These are phyloP conservation scores for Hansenula lynferdii DNA, from an alignment of 1,139 yeast species.

Conservation along the genomic window DNA sequence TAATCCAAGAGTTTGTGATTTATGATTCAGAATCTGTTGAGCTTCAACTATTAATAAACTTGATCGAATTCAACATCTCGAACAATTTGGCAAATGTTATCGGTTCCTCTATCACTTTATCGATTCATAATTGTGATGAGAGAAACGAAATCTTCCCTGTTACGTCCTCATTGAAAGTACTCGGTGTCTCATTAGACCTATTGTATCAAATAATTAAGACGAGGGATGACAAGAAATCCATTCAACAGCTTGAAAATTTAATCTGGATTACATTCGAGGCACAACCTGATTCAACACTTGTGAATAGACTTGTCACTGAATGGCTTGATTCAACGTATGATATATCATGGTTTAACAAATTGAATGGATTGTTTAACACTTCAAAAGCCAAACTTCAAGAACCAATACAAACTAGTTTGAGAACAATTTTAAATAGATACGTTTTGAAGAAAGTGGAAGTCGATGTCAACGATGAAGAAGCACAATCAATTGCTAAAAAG, in stretches of 20 bases:
- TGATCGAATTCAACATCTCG: conserved; percentile 12
- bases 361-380: conserved; percentile 30
- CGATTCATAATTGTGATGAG: conserved; percentile 27
- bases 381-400: conserved; percentile 29
- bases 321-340: conserved; percentile 30
- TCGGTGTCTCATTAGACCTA: conserved; percentile 30
- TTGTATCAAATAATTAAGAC: conserved; percentile 34
- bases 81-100: conserved; percentile 11
- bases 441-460: conserved; percentile 19
- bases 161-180: conserved; percentile 29
- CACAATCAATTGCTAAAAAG: conserved; percentile 35
- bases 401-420: conserved; percentile 15
- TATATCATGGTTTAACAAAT: conserved; percentile 32
- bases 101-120: conserved; percentile 19
- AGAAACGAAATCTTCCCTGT: conserved; percentile 32
- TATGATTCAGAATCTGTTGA: conserved; percentile 12
- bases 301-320: conserved; percentile 23
- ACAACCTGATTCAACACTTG: conserved; percentile 25
- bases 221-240: conserved; percentile 25
- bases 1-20: conserved; percentile 23
- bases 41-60: conserved; percentile 4
- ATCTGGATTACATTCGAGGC: conserved; percentile 39
- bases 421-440: conserved; percentile 17
- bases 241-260: conserved; percentile 28
- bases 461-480: conserved; percentile 38